Evolutionary conservation across 164 flowering plant species (phyloP).

Genomic region (Tinospora cordifolia): DNA sequence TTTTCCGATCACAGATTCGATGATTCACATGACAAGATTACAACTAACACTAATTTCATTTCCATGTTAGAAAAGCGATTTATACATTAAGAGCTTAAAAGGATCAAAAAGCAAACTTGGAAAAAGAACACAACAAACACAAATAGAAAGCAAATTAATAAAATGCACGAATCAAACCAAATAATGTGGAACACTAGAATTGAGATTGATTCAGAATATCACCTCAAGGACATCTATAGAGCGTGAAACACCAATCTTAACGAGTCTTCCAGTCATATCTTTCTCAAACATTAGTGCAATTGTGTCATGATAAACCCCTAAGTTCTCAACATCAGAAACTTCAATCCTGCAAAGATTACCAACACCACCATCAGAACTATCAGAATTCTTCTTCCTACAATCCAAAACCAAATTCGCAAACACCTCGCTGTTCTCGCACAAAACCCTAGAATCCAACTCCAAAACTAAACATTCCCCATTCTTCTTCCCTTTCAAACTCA

Average conservation of each 20-base stretch:
- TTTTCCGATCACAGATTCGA: not conserved
- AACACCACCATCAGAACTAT: conserved; percentile 13
- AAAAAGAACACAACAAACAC: not conserved
- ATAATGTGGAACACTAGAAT: not conserved
- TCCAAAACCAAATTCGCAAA: conserved; percentile 54
- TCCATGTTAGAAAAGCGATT: not conserved
- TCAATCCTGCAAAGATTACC: conserved; percentile 56
- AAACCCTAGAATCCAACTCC: conserved; percentile 64
- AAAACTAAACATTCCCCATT: conserved; percentile 53
- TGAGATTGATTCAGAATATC: not conserved
- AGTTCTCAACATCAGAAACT: conserved; percentile 68
- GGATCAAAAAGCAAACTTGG: not conserved
- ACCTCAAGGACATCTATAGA: conserved; percentile 86
- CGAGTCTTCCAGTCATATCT: conserved; percentile 36
- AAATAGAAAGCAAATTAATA: not conserved
- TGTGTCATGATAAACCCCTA: conserved; percentile 57
- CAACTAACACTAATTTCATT: not conserved
- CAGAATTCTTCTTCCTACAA: conserved; percentile 15
- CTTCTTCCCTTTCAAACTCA: conserved; percentile 69
- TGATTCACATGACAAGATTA: not conserved
- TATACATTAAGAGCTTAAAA: too few species aligned
- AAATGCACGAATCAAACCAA: not conserved
- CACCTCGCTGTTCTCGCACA: conserved; percentile 46
- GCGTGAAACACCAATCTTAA: conserved; percentile 55
- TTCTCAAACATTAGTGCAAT: conserved; percentile 85